Conservation (phyloP, 2,329 filamentous ascomycete species). For the Anthostomella pinea region DNA sequence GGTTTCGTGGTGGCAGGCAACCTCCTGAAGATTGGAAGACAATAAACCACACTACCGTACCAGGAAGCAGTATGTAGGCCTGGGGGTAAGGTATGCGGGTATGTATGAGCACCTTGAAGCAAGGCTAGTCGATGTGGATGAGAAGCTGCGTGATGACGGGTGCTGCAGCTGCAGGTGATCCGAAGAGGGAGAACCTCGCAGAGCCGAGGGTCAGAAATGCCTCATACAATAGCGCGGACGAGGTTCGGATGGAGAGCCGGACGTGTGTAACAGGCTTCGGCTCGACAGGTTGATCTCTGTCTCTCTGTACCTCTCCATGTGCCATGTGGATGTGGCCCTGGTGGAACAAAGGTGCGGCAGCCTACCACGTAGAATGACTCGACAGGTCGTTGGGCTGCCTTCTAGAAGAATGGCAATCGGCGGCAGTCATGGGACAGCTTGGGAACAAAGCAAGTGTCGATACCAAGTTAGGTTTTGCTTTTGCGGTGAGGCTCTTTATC, state of each 20-base stretch:
- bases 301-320: no score
- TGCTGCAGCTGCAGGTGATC: constrained; percentile 1
- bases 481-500: constrained; percentile 1
- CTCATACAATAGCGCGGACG: constrained; percentile 15
- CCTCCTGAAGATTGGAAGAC: no score
- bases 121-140: constrained; percentile 6
- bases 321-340: neutral
- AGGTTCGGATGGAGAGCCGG: neutral
- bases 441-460: neutral
- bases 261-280: constrained; percentile 1
- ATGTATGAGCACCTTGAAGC: neutral
- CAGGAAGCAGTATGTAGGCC: constrained; percentile 12
- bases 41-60: no score
- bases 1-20: no score
- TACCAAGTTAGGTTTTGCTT: neutral
- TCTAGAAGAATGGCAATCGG: no score
- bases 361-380: no score
- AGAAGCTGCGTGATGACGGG: constrained; percentile 6
- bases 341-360: no score
- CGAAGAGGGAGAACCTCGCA: neutral
- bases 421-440: no score
- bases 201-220: constrained; percentile 16
- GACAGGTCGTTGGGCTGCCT: no score
- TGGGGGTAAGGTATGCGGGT: constrained; percentile 4
- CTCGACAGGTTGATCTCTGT: no score